These are phyloP conservation scores for Kurtzmaniella quercitrusa DNA, from an alignment of 1,139 yeast genomes.

Conservation along the genomic window DNA sequence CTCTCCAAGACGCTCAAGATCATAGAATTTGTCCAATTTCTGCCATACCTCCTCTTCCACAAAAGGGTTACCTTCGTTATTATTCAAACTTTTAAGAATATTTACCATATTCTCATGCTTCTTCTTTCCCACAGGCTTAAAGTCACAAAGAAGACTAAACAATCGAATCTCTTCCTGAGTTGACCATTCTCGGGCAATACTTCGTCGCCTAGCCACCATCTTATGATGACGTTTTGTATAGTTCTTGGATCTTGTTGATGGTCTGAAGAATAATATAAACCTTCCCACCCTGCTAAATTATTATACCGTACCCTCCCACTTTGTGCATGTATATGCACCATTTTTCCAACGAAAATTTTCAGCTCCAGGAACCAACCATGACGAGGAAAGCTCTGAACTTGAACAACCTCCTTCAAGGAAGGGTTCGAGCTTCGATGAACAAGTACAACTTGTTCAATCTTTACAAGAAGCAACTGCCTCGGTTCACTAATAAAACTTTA, in stretches of 20 bases:
- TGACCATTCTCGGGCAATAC: constrained; percentile 41
- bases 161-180: constrained; percentile 63
- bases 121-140: constrained; percentile 60
- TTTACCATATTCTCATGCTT: constrained; percentile 57
- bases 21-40: constrained; percentile 50
- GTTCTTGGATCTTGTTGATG: neutral
- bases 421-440: constrained; percentile 89
- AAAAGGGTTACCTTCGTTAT: constrained; percentile 24
- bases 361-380: constrained; percentile 28
- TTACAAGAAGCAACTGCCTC: constrained; percentile 59
- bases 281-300: neutral
- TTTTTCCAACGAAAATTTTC: constrained; percentile 3
- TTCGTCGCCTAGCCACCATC: constrained; percentile 3
- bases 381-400: constrained; percentile 59
- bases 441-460: constrained; percentile 87
- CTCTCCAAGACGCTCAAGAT: constrained; percentile 50
- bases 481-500: constrained; percentile 54
- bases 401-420: constrained; percentile 62
- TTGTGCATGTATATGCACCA: neutral
- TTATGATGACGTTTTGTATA: neutral
- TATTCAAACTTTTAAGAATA: constrained; percentile 52
- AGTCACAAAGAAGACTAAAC: constrained; percentile 62
- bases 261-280: neutral
- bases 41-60: constrained; percentile 55
- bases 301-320: neutral